These are phyloP conservation scores for Blastobotrys petasosporus DNA, from an alignment of 1,139 yeast genomes.

Conservation along the genomic window DNA sequence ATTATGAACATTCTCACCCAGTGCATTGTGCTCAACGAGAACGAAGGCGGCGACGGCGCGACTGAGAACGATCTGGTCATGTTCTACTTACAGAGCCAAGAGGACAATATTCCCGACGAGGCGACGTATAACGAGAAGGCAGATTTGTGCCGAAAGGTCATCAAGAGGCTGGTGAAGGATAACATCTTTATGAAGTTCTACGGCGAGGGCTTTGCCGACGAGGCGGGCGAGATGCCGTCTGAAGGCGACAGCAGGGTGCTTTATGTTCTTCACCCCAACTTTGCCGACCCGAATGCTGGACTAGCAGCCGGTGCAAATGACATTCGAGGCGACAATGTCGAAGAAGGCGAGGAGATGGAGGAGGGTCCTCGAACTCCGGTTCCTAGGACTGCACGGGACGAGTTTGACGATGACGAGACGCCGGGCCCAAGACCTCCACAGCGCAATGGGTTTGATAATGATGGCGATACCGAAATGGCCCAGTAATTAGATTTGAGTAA, in stretches of 20 bases:
- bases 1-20: constrained; percentile 79
- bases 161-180: constrained; percentile 80
- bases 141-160: constrained; percentile 68
- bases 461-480: not conserved
- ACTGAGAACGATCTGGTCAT: constrained; percentile 65
- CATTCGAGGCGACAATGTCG: constrained; percentile 2
- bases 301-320: constrained; percentile 4
- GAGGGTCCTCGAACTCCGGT: not conserved
- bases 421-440: not conserved
- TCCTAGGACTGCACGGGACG: no score
- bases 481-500: no score
- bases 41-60: constrained; percentile 55
- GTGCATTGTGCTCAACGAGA: constrained; percentile 47
- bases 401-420: no score
- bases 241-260: constrained; percentile 30
- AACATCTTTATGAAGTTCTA: constrained; percentile 76
- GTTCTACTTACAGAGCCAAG: constrained; percentile 75
- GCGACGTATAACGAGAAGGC: constrained; percentile 68
- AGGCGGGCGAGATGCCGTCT: constrained; percentile 20
- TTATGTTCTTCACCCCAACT: constrained; percentile 86
- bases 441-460: not conserved
- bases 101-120: constrained; percentile 64
- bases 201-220: constrained; percentile 45
- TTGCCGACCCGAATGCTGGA: constrained; percentile 30
- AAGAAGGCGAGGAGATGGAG: not conserved